Base-by-base conservation (phyloP, 2,329 filamentous ascomycete genomes). In the Penicillium paneum region DNA sequence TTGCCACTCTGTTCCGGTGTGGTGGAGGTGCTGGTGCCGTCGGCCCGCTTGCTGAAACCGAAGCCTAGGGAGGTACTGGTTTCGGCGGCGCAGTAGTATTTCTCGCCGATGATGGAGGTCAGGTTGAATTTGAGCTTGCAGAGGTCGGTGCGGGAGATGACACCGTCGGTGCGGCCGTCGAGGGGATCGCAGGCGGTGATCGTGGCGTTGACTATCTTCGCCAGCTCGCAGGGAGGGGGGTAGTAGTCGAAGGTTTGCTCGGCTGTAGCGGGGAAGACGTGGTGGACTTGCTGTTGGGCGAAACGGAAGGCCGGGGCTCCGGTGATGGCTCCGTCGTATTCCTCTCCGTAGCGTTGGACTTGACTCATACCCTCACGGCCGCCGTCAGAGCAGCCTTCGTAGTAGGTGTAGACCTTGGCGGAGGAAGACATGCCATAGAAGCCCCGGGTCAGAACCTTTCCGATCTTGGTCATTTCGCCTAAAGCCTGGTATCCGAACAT, bases 151-250 rank as follows among this genome's bases (percentile, higher is more conserved):
- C 79, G 73, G 8, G 76, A 71, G 40, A 85, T 73, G 5, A 84
- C 79, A 12, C 81, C 81, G 52, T 85, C 82, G 0, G 72, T 75
- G 41, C 74, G 73, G 6, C 83, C 82, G 52, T 85, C 82, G 6
- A 85, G 71, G 8, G 75, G 70, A 57, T 85, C 82, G 47, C 82
- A 85, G 34, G 76, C 76, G 1, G 71, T 70, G 43, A 84, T 82
- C 5, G 81, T 84, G 36, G 74, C 71, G 61, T 83, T 83, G 19
- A 80, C 74, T 42, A 70, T 68, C 60, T 70, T 69, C n/a, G 54
- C 56, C 19, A 70, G 24, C 46, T 68, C 61, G 29, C 61, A 79
- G 60, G 52, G 69, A 2, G 74, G 70, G 2, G 77, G 75, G 53
- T 71, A 74, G 58, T 79, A 78, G 49, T 69, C 71, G 21, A 73